Evolutionary conservation across 495 filamentous ascomycete species (phyloP).

Genomic region (Aspergillus affinis): DNA sequence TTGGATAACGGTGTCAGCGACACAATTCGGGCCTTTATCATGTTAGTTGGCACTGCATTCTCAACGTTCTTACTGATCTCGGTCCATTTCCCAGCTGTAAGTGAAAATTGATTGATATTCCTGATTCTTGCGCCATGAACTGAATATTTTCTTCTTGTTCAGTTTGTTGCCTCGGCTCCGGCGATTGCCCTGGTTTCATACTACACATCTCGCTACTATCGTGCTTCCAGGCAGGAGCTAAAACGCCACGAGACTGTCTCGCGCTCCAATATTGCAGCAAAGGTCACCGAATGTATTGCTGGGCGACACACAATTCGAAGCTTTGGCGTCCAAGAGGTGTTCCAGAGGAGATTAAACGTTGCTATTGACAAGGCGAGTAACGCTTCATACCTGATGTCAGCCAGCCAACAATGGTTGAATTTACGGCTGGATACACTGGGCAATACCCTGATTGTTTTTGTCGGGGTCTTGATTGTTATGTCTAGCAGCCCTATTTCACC

Average conservation of each 20-base stretch:
- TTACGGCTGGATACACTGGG: background rate
- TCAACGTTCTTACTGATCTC: background rate
- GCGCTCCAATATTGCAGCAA: background rate
- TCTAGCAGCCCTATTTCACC: background rate
- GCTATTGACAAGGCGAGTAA: constrained; percentile 2
- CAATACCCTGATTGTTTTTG: background rate
- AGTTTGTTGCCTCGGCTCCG: background rate
- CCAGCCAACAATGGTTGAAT: constrained; percentile 4
- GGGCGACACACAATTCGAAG: background rate
- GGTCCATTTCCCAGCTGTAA: background rate
- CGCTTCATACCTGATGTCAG: background rate
- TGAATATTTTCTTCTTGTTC: no score
- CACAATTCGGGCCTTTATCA: no score
- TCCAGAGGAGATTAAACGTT: background rate
- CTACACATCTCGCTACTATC: background rate
- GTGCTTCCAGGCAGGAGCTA: background rate
- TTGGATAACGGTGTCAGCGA: no score
- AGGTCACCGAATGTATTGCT: background rate
- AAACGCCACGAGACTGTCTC: constrained; percentile 5
- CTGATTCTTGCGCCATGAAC: no score
- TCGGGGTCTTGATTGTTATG: background rate
- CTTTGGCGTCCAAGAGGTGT: background rate
- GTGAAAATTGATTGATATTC: background rate
- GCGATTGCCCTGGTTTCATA: background rate
- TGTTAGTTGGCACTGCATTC: no score